A percentile compares a stretch with the other conserved stretches of the same genome.
Evolutionary conservation across 1,284 basidiomycete species (phyloP).

Genomic region (Dichomitus squalens): DNA sequence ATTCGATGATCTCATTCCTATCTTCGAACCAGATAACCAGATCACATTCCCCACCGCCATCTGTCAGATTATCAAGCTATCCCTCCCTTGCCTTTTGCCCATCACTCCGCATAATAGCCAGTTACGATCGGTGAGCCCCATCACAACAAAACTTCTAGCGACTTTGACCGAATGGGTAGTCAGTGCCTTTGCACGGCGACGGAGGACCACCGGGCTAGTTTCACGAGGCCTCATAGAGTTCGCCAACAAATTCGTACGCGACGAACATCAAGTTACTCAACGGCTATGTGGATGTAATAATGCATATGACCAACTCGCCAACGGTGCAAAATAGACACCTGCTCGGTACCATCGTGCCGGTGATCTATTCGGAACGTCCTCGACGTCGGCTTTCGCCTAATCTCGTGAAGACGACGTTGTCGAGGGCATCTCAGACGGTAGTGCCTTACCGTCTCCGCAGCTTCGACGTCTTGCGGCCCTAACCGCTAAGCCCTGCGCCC

Average conservation of each 20-base stretch:
- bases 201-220: background rate
- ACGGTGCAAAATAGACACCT: background rate
- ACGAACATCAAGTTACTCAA: background rate
- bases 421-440: constrained; percentile 1
- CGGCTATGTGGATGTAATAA: background rate
- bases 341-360: constrained; percentile 1
- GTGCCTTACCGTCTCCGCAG: constrained; percentile 12
- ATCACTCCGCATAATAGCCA: constrained; percentile 4
- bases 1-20: constrained; percentile 17
- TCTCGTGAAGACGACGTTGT: constrained; percentile 7
- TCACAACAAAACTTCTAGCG: constrained; percentile 3
- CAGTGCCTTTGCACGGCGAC: background rate
- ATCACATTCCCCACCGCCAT: constrained; percentile 19
- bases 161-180: background rate
- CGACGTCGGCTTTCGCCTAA: constrained; percentile 17
- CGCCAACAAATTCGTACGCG: background rate
- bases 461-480: constrained; percentile 18
- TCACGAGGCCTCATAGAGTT: background rate
- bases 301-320: background rate
- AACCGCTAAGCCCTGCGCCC: constrained; percentile 14
- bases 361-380: constrained; percentile 18
- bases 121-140: background rate
- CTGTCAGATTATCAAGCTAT: constrained; percentile 18
- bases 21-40: constrained; percentile 10
- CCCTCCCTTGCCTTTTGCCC: background rate